These are phyloP conservation scores for Neophaeococcomyces mojaviensis DNA, from an alignment of 2,329 filamentous ascomycete genomes.

Conservation along the genomic window DNA sequence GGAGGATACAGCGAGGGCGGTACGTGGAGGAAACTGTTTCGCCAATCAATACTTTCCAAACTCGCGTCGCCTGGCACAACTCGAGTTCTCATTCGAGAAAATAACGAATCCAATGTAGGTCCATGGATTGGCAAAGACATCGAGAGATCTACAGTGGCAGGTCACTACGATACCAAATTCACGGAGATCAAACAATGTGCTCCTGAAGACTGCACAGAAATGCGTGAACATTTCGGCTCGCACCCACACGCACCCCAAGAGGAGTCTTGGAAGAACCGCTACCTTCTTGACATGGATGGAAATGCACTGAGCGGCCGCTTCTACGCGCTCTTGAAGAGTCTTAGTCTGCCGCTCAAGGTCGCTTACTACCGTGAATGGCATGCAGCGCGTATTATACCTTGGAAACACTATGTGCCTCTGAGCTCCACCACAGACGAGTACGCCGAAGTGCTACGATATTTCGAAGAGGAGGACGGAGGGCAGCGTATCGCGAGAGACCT, in stretches of 20 bases:
- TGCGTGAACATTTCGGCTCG: slow-evolving; percentile 73
- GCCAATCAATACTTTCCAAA: slow-evolving; percentile 75
- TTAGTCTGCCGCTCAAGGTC: slow-evolving; percentile 65
- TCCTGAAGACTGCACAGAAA: slow-evolving; percentile 76
- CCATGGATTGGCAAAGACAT: slow-evolving; percentile 59
- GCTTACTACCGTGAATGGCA: slow-evolving; percentile 77
- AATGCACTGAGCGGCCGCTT: slow-evolving; percentile 69
- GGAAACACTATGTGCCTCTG: slow-evolving; percentile 76
- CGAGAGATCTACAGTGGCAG: slow-evolving; percentile 57
- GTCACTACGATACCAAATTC: slow-evolving; percentile 79
- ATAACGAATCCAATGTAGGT: slow-evolving; percentile 34
- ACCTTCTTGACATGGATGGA: slow-evolving; percentile 87
- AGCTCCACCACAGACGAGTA: slow-evolving; percentile 65
- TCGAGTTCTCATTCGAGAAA: slow-evolving; percentile 48
- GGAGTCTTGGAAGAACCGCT: slow-evolving; percentile 77
- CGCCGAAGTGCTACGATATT: slow-evolving; percentile 67
- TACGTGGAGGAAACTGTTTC: slow-evolving; percentile 89
- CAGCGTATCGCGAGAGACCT: slow-evolving; percentile 57
- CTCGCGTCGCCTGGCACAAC: slow-evolving; percentile 62
- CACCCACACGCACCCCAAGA: slow-evolving; percentile 64
- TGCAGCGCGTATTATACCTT: slow-evolving; percentile 63
- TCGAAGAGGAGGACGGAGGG: slow-evolving; percentile 46
- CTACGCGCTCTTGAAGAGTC: slow-evolving; percentile 60
- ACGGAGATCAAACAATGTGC: slow-evolving; percentile 90
- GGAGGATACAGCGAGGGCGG: slow-evolving; percentile 86